Evolutionary conservation across 2,329 filamentous ascomycete genomes (phyloP).

Genomic region (Oidium heveae): DNA sequence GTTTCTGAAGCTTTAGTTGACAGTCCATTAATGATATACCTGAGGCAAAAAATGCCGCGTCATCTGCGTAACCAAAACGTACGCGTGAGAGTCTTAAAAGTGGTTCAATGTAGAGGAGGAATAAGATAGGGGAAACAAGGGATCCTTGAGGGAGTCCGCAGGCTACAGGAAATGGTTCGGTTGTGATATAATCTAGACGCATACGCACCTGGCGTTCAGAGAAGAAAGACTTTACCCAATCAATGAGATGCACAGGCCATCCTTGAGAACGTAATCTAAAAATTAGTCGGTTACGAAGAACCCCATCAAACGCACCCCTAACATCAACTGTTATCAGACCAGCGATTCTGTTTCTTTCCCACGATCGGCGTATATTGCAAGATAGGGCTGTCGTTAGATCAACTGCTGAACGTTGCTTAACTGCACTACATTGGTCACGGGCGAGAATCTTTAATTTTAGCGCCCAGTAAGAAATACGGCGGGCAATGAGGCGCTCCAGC

Average conservation of each 20-base stretch:
- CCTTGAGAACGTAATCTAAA: not conserved
- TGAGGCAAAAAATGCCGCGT: not conserved
- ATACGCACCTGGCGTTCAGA: not conserved
- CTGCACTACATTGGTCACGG: not conserved
- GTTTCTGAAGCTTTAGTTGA: not conserved
- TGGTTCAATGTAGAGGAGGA: not conserved
- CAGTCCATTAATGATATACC: not conserved
- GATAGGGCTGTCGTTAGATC: not conserved
- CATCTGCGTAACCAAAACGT: not conserved
- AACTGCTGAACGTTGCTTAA: not conserved
- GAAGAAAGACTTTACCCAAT: not conserved
- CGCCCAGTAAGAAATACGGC: not conserved
- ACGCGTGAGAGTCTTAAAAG: not conserved
- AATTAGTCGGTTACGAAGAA: not conserved
- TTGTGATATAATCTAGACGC: not conserved
- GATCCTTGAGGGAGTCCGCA: not conserved
- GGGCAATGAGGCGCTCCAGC: not conserved
- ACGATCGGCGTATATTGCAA: not conserved
- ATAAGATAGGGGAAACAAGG: not conserved
- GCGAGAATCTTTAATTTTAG: not conserved
- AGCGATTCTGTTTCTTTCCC: not conserved
- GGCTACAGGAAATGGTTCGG: not conserved
- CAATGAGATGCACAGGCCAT: not conserved
- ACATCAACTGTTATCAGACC: not conserved
- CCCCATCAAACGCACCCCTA: not conserved